Conservation (phyloP, 1,284 basidiomycete species). For the Blastosporella zonata region DNA sequence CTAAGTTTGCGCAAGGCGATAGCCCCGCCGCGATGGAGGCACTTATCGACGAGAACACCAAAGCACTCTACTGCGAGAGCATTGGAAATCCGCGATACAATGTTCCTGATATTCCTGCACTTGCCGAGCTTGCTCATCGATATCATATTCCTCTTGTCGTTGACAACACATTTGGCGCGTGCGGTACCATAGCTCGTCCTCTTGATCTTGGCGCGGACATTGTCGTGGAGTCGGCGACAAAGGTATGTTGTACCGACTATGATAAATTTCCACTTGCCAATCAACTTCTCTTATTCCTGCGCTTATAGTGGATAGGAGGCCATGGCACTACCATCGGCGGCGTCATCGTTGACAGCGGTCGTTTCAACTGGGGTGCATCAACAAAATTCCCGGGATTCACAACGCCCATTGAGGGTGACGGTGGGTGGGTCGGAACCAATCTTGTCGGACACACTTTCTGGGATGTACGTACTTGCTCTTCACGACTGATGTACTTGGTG, state of each 20-base stretch:
- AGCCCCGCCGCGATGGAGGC: constrained; percentile 54
- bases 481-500: neutral
- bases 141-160: constrained; percentile 68
- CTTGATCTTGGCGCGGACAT: constrained; percentile 76
- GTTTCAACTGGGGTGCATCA: constrained; percentile 53
- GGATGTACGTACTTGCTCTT: constrained; percentile 11
- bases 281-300: constrained; percentile 39
- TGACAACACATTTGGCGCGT: constrained; percentile 80
- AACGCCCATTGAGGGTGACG: constrained; percentile 69
- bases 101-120: constrained; percentile 57
- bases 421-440: constrained; percentile 60
- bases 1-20: constrained; percentile 20
- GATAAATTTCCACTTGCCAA: constrained; percentile 47
- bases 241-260: neutral
- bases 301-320: constrained; percentile 80
- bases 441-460: constrained; percentile 50
- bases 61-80: constrained; percentile 68
- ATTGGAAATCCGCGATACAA: constrained; percentile 78
- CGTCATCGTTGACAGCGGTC: constrained; percentile 66
- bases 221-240: constrained; percentile 35
- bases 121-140: constrained; percentile 66
- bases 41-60: constrained; percentile 64
- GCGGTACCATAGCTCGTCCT: constrained; percentile 58
- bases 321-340: constrained; percentile 77
- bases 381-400: constrained; percentile 55